Conservation (phyloP, 2,329 filamentous ascomycete species). For the Cordyceps javanica region DNA sequence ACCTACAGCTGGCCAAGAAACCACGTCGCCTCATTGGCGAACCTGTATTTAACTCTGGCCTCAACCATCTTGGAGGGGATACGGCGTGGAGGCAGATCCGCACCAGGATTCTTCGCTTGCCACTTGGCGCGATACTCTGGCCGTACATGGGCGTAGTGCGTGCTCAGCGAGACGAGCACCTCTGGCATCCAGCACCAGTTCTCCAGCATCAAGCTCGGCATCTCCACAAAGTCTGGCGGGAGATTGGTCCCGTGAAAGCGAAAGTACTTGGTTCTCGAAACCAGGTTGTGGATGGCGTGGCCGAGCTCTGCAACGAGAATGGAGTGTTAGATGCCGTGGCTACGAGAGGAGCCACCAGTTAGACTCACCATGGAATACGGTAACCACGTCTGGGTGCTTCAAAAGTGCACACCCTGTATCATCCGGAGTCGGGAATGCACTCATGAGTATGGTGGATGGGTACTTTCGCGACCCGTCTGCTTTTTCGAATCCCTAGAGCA, state of each 20-base stretch:
- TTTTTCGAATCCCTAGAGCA: neutral
- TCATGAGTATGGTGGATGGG: neutral
- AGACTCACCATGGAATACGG: conserved; percentile 41
- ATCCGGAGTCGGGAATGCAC: neutral
- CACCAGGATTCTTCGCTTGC: neutral
- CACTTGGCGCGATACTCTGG: conserved; percentile 3
- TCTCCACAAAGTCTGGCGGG: conserved; percentile 14
- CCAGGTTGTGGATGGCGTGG: conserved; percentile 16
- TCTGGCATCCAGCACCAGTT: conserved; percentile 15
- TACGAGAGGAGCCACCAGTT: neutral
- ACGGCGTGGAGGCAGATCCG: neutral
- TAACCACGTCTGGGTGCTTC: conserved; percentile 50
- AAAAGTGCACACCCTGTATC: conserved; percentile 38
- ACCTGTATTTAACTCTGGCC: neutral
- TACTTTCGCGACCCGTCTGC: neutral
- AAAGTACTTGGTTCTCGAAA: conserved; percentile 7
- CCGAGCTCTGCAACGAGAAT: conserved; percentile 13
- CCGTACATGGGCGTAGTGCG: conserved; percentile 7
- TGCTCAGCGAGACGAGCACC: conserved; percentile 3
- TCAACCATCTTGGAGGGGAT: conserved; percentile 5
- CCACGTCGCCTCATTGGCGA: neutral
- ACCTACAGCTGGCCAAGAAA: neutral
- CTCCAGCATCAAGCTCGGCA: conserved; percentile 14
- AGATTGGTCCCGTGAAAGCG: conserved; percentile 6
- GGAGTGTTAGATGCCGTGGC: neutral